These are phyloP conservation scores for Colletotrichum karsti DNA, from an alignment of 2,329 filamentous ascomycete species.

Conservation along the genomic window DNA sequence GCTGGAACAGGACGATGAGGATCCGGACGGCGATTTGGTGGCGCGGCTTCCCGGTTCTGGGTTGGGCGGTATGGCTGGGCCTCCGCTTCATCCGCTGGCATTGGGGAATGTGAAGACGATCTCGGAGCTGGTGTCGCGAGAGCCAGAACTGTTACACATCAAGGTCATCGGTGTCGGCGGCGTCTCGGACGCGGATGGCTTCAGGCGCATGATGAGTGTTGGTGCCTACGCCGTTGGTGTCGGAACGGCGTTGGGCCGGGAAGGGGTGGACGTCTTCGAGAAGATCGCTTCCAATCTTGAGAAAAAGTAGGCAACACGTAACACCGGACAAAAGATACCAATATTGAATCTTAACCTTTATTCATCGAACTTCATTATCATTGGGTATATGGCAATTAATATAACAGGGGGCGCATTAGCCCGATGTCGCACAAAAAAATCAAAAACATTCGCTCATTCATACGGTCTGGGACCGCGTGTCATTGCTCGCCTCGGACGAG, in stretches of 20 bases:
- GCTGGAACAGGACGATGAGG: conserved; percentile 42
- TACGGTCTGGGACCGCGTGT: conserved; percentile 13
- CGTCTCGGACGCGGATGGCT: conserved; percentile 71
- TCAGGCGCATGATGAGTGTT: conserved; percentile 69
- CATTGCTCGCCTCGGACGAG: conserved; percentile 21
- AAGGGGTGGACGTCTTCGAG: conserved; percentile 69
- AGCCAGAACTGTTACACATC: conserved; percentile 58
- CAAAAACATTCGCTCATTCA: conserved; percentile 15
- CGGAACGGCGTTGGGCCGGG: conserved; percentile 73
- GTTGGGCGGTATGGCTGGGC: conserved; percentile 77
- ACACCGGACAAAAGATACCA: neutral
- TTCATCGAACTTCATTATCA: conserved; percentile 26
- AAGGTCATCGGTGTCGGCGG: conserved; percentile 77
- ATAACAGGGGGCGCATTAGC: conserved; percentile 7
- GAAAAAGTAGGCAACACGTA: neutral
- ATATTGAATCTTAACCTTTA: neutral
- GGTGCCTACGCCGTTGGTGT: conserved; percentile 75
- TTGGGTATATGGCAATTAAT: conserved; percentile 30
- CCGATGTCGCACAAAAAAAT: neutral
- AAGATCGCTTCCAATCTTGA: conserved; percentile 53
- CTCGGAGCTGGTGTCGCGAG: conserved; percentile 63
- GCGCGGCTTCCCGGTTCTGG: conserved; percentile 61
- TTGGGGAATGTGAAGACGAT: conserved; percentile 80
- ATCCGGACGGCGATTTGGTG: neutral
- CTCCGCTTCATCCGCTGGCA: conserved; percentile 76